phyloP scores from a whole-genome alignment of 208 protist genomes.

The Trypanosomatidae sp. region DNA sequence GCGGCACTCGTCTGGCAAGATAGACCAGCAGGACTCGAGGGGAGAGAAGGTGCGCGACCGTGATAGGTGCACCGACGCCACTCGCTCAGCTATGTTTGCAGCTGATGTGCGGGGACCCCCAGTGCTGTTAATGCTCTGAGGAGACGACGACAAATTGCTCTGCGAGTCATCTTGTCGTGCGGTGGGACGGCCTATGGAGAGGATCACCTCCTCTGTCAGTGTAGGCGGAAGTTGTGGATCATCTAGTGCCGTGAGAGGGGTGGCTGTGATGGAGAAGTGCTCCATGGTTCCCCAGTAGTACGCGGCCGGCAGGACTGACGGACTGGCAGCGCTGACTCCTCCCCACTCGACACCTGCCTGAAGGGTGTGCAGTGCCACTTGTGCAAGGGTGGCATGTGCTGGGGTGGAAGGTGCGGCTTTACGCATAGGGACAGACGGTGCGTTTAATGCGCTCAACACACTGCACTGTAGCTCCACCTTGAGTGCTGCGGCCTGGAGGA shows the following conservation, averaged over 20 bases:
- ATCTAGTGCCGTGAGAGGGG: background rate
- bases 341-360: constrained; percentile 25
- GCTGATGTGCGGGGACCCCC: background rate
- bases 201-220: constrained; percentile 15
- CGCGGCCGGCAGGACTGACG: constrained; percentile 5
- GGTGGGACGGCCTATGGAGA: constrained; percentile 2
- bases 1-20: constrained; percentile 24
- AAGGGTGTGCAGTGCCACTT: constrained; percentile 10
- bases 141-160: background rate
- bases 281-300: constrained; percentile 31
- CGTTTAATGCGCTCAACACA: background rate
- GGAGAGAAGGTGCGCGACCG: constrained; percentile 9
- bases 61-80: background rate
- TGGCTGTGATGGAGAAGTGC: constrained; percentile 13
- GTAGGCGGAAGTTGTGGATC: background rate
- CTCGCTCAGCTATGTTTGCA: background rate
- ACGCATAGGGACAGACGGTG: background rate
- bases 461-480: constrained; percentile 25
- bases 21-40: constrained; percentile 30
- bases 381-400: constrained; percentile 12
- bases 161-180: background rate
- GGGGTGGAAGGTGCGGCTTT: background rate
- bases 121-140: background rate
- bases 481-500: constrained; percentile 11
- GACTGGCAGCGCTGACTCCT: background rate